phyloP scores from a whole-genome alignment of 2,329 filamentous ascomycete genomes.

The Claviceps lovelessii region DNA sequence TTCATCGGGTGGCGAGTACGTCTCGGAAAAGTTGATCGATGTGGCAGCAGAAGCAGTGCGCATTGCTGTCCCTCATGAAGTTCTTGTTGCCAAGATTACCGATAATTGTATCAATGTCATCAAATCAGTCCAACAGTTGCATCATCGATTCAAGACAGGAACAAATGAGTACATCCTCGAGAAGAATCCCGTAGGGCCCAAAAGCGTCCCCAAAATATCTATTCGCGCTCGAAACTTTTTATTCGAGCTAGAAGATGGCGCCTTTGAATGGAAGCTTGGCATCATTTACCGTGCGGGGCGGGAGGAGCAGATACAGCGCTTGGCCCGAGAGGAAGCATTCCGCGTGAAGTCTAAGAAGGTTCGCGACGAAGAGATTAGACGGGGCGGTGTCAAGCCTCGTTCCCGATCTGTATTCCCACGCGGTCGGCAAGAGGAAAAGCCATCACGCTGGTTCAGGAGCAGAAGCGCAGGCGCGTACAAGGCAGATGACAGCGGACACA shows the following conservation, averaged over 20 bases:
- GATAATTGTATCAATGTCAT: slow-evolving; percentile 82
- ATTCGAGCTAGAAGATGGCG: slow-evolving; percentile 88
- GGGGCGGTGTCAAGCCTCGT: slow-evolving; percentile 36
- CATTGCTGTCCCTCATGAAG: slow-evolving; percentile 76
- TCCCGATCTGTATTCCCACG: slow-evolving; percentile 37
- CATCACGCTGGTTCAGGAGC: slow-evolving; percentile 31
- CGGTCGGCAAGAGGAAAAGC: slow-evolving; percentile 18
- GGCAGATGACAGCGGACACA: slow-evolving; percentile 17
- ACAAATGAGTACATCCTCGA: slow-evolving; percentile 78
- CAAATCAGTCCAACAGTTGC: slow-evolving; percentile 81
- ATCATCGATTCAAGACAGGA: slow-evolving; percentile 78
- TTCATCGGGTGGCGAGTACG: slow-evolving; percentile 36
- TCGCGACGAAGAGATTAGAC: slow-evolving; percentile 51
- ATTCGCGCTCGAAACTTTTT: slow-evolving; percentile 67
- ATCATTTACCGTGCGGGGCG: slow-evolving; percentile 85
- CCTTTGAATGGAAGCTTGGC: slow-evolving; percentile 93
- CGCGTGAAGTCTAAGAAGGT: slow-evolving; percentile 75
- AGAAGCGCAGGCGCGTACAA: slow-evolving; percentile 37
- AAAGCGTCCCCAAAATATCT: slow-evolving; percentile 72
- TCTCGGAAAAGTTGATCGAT: slow-evolving; percentile 72
- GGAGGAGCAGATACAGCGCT: slow-evolving; percentile 75
- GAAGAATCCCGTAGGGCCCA: slow-evolving; percentile 74
- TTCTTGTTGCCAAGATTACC: slow-evolving; percentile 79
- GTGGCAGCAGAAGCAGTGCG: slow-evolving; percentile 74
- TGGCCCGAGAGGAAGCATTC: slow-evolving; percentile 84